Percentiles rank a stretch among this genome's conserved stretches.
Evolutionary conservation across 257 asterid species (phyloP).

Genomic region (Solanum sejunctum): DNA sequence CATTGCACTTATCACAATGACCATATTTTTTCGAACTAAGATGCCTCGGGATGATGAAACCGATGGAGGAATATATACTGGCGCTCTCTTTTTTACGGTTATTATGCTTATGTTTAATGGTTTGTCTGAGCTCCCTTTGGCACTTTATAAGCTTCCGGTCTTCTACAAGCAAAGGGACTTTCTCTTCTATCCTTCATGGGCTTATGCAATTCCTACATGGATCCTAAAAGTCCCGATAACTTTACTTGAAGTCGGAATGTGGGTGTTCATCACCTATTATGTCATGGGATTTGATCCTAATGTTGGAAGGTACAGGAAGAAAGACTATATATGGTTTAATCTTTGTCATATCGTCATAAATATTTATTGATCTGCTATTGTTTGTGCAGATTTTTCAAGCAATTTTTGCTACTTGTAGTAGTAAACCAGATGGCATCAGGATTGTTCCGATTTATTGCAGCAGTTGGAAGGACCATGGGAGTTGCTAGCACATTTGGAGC

Average conservation of each 20-base stretch:
- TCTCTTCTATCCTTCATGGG: conserved; percentile 63
- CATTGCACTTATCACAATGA: conserved; percentile 20
- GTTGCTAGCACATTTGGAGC: conserved; percentile 61
- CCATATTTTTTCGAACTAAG: conserved; percentile 41
- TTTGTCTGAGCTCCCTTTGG: conserved; percentile 46
- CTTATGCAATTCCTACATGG: conserved; percentile 62
- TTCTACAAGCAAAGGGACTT: conserved; percentile 71
- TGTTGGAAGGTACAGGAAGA: conserved; percentile 29
- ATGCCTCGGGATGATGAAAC: conserved; percentile 19
- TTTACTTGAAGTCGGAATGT: conserved; percentile 35
- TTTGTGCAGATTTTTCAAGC: conserved; percentile 44
- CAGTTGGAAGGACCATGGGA: conserved; percentile 51
- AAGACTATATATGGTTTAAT: background rate
- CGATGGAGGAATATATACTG: conserved; percentile 37
- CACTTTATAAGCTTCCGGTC: conserved; percentile 57
- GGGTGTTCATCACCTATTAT: conserved; percentile 47
- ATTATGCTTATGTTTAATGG: conserved; percentile 48
- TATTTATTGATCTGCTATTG: background rate
- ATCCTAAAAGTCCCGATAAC: conserved; percentile 44
- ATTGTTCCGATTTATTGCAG: conserved; percentile 46
- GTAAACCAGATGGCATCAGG: conserved; percentile 36
- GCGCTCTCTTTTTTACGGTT: conserved; percentile 36
- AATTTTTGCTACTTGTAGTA: conserved; percentile 31
- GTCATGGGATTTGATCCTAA: conserved; percentile 61
- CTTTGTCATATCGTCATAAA: background rate